Evolutionary conservation across 305 asterid species (phyloP).

Genomic region (Ruellia speciosa): DNA sequence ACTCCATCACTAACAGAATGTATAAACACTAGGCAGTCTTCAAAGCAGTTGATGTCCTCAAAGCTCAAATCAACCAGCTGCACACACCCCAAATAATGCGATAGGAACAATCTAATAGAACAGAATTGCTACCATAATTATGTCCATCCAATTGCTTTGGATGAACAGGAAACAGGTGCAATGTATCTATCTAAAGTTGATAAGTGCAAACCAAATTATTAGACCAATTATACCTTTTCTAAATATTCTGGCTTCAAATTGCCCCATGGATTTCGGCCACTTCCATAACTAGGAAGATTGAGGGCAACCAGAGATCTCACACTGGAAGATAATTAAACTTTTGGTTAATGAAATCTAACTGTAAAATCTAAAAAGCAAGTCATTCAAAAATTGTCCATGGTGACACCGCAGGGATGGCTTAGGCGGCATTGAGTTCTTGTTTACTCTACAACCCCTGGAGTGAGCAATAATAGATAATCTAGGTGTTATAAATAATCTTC

Average conservation of each 20-base stretch:
- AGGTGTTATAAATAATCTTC: constrained; percentile 12
- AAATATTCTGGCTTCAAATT: constrained; percentile 77
- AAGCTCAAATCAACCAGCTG: no score
- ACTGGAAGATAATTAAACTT: constrained; percentile 34
- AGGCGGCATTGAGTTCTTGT: constrained; percentile 7
- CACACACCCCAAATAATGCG: background rate
- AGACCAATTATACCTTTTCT: constrained; percentile 59
- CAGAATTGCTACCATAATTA: background rate
- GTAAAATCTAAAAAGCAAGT: constrained; percentile 5
- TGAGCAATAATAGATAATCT: background rate
- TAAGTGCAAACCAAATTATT: background rate
- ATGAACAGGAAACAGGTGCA: background rate
- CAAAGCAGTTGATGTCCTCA: no score
- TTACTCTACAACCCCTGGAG: constrained; percentile 6
- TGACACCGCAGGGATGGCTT: constrained; percentile 1
- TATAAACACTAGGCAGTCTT: background rate
- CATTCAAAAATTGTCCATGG: background rate
- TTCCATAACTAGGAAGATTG: constrained; percentile 95
- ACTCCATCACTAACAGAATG: background rate
- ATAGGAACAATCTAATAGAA: background rate
- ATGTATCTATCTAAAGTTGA: background rate
- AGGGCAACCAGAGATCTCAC: constrained; percentile 90
- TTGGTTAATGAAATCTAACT: constrained; percentile 13
- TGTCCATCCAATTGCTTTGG: background rate
- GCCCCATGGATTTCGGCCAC: constrained; percentile 99